These are phyloP conservation scores for Uronychia setigera DNA, from an alignment of 73 alveolate species.

Conservation along the genomic window DNA sequence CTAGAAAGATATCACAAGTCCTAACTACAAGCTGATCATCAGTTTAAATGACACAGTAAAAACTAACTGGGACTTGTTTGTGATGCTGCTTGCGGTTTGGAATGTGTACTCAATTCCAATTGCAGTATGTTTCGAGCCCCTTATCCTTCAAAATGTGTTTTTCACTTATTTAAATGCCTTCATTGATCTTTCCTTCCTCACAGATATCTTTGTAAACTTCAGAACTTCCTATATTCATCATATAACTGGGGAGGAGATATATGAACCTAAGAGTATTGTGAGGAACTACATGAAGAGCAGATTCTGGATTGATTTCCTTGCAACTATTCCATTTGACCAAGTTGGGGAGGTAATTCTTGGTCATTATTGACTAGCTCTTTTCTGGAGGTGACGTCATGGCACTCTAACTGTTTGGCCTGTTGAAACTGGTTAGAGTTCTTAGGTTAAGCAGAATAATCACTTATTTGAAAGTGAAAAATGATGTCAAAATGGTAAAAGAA, in stretches of 20 bases:
- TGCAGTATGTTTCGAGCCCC: slow-evolving; percentile 40
- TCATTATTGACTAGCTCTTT: background rate
- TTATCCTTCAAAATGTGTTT: slow-evolving; percentile 10
- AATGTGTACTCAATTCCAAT: slow-evolving; percentile 51
- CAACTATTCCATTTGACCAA: slow-evolving; percentile 63
- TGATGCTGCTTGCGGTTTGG: slow-evolving; percentile 54
- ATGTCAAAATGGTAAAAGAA: slow-evolving; percentile 19
- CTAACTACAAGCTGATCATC: too few relatives aligned
- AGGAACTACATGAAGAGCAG: slow-evolving; percentile 40
- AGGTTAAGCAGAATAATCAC: slow-evolving; percentile 54
- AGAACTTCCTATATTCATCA: slow-evolving; percentile 50
- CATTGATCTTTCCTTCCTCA: slow-evolving; percentile 22
- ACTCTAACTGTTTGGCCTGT: slow-evolving; percentile 50
- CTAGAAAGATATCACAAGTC: too few relatives aligned
- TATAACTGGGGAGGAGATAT: slow-evolving; percentile 51
- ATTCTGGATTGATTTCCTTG: slow-evolving; percentile 63
- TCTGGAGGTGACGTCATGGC: background rate
- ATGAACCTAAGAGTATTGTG: slow-evolving; percentile 23
- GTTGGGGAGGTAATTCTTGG: background rate
- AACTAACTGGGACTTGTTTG: slow-evolving; percentile 73
- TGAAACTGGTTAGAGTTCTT: slow-evolving; percentile 50
- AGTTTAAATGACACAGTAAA: slow-evolving; percentile 33
- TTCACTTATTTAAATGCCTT: slow-evolving; percentile 8
- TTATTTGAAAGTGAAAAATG: slow-evolving; percentile 34
- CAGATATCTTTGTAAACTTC: slow-evolving; percentile 52